Evolutionary conservation across 1,284 basidiomycete species (phyloP).

Genomic region (Cryptococcus sp.): DNA sequence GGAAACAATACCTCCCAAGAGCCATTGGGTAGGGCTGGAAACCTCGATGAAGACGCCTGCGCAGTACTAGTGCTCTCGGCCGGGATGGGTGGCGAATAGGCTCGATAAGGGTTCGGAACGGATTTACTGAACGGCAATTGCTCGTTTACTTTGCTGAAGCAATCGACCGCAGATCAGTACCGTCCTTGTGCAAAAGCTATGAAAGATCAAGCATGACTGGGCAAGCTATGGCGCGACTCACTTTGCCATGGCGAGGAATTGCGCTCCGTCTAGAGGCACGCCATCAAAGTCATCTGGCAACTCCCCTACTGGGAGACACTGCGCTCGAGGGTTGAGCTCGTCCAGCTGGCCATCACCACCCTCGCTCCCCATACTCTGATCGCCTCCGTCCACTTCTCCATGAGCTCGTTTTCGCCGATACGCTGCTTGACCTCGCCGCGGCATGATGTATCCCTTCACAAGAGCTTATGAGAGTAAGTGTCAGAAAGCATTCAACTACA

Average conservation of each 20-base stretch:
- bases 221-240: constrained; percentile 9
- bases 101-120: constrained; percentile 13
- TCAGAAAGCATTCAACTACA: too few relatives aligned
- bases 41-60: constrained; percentile 7
- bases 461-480: background rate
- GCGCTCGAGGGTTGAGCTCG: constrained; percentile 12
- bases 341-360: background rate
- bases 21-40: constrained; percentile 35
- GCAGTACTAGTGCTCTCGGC: background rate
- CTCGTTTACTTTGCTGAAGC: constrained; percentile 24
- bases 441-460: background rate
- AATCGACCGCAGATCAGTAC: too few relatives aligned
- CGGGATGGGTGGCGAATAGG: background rate
- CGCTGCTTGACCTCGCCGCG: constrained; percentile 4
- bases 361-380: background rate
- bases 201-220: background rate
- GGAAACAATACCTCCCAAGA: constrained; percentile 37
- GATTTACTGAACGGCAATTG: constrained; percentile 35
- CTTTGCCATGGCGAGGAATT: constrained; percentile 42
- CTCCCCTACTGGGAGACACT: constrained; percentile 38
- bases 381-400: background rate
- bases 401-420: constrained; percentile 5
- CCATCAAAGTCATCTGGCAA: constrained; percentile 40
- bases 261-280: constrained; percentile 35
- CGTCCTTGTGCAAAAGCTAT: too few relatives aligned